Evolutionary conservation across 208 protist species (phyloP).

Genomic region (Blastocrithidia nonstop): DNA sequence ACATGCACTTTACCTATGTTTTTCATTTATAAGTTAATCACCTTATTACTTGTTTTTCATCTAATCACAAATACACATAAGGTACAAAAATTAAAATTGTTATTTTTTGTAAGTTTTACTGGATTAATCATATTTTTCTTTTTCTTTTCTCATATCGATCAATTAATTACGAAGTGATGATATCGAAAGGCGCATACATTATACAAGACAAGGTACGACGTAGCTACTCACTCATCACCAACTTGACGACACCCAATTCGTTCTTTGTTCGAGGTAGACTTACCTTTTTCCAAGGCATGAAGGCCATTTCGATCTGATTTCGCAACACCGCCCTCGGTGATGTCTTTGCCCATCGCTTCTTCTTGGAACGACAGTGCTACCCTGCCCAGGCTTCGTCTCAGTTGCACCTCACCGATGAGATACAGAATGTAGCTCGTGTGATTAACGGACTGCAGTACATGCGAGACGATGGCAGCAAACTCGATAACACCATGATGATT

Average conservation of each 20-base stretch:
- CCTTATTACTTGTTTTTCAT: neutral
- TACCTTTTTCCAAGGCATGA: slow-evolving; percentile 52
- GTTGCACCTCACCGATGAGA: slow-evolving; percentile 76
- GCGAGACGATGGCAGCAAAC: slow-evolving; percentile 55
- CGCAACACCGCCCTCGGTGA: slow-evolving; percentile 35
- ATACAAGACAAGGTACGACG: slow-evolving; percentile 71
- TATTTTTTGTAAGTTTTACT: neutral
- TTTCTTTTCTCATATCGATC: neutral
- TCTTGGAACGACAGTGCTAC: slow-evolving; percentile 78
- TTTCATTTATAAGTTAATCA: neutral
- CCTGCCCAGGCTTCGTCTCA: slow-evolving; percentile 65
- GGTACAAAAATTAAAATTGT: slow-evolving; percentile 5
- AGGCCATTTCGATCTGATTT: slow-evolving; percentile 39
- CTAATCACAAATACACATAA: neutral
- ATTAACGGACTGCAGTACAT: slow-evolving; percentile 73
- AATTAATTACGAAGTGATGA: slow-evolving; percentile 23
- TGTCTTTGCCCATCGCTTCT: slow-evolving; percentile 74
- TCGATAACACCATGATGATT: slow-evolving; percentile 73
- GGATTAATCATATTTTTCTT: slow-evolving; percentile 3
- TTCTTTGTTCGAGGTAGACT: slow-evolving; percentile 59
- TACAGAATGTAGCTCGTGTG: slow-evolving; percentile 66
- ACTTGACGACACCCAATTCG: slow-evolving; percentile 24
- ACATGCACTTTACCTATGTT: neutral
- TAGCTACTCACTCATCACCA: slow-evolving; percentile 43
- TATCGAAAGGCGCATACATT: slow-evolving; percentile 66